Evolutionary conservation across 164 flowering plant species (phyloP), one percentile per base, ranked within the genome.

Genomic region (Warburgia ugandensis): DNA sequence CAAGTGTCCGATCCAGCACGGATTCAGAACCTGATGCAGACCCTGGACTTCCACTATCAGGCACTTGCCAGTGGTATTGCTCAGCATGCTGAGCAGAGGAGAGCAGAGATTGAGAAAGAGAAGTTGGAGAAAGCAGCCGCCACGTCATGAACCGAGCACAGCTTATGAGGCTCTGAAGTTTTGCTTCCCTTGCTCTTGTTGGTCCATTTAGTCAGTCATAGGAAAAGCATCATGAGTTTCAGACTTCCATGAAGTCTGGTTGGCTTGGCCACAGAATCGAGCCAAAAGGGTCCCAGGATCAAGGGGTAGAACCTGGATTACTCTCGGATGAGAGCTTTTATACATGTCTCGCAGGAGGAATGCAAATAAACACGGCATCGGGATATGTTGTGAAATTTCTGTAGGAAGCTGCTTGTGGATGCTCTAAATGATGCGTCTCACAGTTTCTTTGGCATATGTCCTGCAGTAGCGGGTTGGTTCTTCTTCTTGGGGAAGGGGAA

Each of bases 11-110:
- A 89, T 64, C 83, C 82, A 7, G 28, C 60, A 64, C 81, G 86
- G 75, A 72, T 94, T 66, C 94, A 84, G 73, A 79, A 50, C 69
- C 81, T 94, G 22, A 79, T 75, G 20, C 94, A 94, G 65, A 55
- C 80, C 17, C 85, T 94, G 2, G 97, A 88, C 66, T 79, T 84
- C 66, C 94, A 74, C 56, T 75, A 78, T 56, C 94, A 89, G 52
- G 94, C 95, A 3, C 73, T 82, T 22, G 97, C 97, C 11, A 86
- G 76, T 74, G 91, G 90, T 33, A 71, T 94, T 54, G 95, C 96
- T 13, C 94, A 80, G 75, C 99, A 94, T 68, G 97, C 99, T 36
- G 97, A 88, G 29, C 80, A 76, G 60, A 76, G 95, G 58, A 73
- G 92, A 68, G 80, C 33, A 16, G 99, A 86, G 60, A 86, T 94